Conservation (phyloP, 495 filamentous ascomycete genomes). For the Beverwykella pulmonaria region DNA sequence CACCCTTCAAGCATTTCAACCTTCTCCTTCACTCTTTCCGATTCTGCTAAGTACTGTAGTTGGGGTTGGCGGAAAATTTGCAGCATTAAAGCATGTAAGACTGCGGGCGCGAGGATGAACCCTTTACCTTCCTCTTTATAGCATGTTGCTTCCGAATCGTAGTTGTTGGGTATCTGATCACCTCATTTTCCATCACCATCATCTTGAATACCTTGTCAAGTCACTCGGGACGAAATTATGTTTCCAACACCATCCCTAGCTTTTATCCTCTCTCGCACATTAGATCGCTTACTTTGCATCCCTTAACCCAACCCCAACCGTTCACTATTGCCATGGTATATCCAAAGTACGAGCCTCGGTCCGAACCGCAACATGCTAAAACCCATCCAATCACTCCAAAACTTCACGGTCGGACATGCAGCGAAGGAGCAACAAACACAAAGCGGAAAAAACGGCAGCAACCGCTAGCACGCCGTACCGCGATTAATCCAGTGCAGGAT, state of each 20-base stretch:
- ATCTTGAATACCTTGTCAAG: neutral
- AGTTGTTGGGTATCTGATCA: neutral
- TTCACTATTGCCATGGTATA: neutral
- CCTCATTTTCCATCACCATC: neutral
- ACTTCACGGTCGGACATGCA: neutral
- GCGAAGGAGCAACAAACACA: neutral
- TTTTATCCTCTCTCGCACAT: neutral
- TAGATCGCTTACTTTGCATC: neutral
- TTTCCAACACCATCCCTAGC: neutral
- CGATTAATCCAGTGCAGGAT: neutral
- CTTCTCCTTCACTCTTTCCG: neutral
- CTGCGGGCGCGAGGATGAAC: neutral
- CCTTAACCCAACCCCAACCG: neutral
- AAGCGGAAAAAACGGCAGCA: neutral
- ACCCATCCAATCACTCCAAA: neutral
- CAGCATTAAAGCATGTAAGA: neutral
- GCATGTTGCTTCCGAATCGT: neutral
- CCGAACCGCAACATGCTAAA: neutral
- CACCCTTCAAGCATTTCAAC: neutral
- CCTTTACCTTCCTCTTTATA: neutral
- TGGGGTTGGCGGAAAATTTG: neutral
- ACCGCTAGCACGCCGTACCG: neutral
- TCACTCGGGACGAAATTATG: neutral
- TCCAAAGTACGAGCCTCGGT: neutral
- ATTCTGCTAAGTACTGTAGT: neutral